Evolutionary conservation across 176 grass and related monocot species (phyloP).

Genomic region (Chrysopogon serrulatus): DNA sequence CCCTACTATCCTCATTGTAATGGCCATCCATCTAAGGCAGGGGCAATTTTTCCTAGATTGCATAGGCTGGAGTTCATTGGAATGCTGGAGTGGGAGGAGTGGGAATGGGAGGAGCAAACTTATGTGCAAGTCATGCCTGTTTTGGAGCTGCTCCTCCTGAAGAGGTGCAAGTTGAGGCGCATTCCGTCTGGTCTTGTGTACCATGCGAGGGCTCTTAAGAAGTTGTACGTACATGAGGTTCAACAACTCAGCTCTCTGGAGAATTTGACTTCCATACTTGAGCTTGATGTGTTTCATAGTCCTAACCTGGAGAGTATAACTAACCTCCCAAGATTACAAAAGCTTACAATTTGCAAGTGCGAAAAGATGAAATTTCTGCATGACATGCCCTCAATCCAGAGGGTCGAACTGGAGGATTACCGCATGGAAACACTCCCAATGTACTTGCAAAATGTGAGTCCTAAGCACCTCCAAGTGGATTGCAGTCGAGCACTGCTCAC

Average conservation of each 20-base stretch:
- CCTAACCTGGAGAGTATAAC: background rate
- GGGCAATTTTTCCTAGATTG: background rate
- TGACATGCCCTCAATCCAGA: background rate
- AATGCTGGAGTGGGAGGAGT: background rate
- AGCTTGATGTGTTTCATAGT: background rate
- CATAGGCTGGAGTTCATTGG: background rate
- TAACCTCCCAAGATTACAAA: background rate
- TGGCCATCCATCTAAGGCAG: too few species aligned
- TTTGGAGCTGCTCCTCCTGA: background rate
- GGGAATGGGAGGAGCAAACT: background rate
- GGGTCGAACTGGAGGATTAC: background rate
- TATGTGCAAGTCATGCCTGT: background rate
- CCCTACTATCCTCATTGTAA: too few species aligned
- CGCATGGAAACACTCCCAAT: background rate
- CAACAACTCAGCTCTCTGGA: too few species aligned
- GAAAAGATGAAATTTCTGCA: background rate
- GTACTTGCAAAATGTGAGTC: background rate
- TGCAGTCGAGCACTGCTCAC: background rate
- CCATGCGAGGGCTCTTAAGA: background rate
- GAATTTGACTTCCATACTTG: background rate
- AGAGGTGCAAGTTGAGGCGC: background rate
- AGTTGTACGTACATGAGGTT: background rate
- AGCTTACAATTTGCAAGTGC: background rate
- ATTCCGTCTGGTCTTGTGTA: background rate
- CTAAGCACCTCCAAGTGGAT: background rate